phyloP scores from a whole-genome alignment of 2,329 filamentous ascomycete species.

The Trichoderma afroharzianum region DNA sequence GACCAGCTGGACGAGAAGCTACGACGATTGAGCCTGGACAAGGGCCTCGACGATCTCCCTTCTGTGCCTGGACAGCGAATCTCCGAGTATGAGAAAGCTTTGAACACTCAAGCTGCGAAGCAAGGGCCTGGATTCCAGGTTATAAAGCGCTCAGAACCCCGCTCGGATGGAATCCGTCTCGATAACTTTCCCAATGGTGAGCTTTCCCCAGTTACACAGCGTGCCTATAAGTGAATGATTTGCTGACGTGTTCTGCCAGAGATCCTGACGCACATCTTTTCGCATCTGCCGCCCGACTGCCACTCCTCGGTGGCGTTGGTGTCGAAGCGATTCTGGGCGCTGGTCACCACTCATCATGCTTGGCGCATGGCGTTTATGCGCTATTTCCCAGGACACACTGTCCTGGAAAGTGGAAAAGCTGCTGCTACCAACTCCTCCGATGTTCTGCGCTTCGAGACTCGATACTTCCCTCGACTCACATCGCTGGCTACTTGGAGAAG shows the following conservation, averaged over 20 bases:
- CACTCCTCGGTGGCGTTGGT: slow-evolving; percentile 80
- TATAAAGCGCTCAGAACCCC: slow-evolving; percentile 43
- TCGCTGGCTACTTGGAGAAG: slow-evolving; percentile 88
- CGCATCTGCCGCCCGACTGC: slow-evolving; percentile 82
- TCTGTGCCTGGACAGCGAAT: slow-evolving; percentile 50
- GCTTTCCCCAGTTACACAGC: slow-evolving; percentile 22
- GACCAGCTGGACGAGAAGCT: slow-evolving; percentile 48
- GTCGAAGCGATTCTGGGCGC: slow-evolving; percentile 77
- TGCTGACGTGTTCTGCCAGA: slow-evolving; percentile 51
- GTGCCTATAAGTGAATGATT: not conserved
- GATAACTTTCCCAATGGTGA: slow-evolving; percentile 77
- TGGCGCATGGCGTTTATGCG: slow-evolving; percentile 92
- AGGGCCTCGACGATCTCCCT: slow-evolving; percentile 28
- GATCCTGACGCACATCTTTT: slow-evolving; percentile 85
- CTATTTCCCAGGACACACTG: slow-evolving; percentile 74
- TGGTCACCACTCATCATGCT: slow-evolving; percentile 87
- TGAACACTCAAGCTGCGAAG: slow-evolving; percentile 44
- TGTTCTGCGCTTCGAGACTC: slow-evolving; percentile 64
- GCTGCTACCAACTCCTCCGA: slow-evolving; percentile 42
- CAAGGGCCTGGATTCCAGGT: slow-evolving; percentile 55
- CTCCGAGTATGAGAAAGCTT: slow-evolving; percentile 58
- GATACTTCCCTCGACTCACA: slow-evolving; percentile 79
- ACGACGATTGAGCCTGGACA: slow-evolving; percentile 47
- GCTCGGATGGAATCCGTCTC: slow-evolving; percentile 42
- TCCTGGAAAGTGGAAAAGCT: slow-evolving; percentile 29